Evolutionary conservation across 2,329 filamentous ascomycete species (phyloP).

Genomic region (Aspergillus ochraceoroseus): DNA sequence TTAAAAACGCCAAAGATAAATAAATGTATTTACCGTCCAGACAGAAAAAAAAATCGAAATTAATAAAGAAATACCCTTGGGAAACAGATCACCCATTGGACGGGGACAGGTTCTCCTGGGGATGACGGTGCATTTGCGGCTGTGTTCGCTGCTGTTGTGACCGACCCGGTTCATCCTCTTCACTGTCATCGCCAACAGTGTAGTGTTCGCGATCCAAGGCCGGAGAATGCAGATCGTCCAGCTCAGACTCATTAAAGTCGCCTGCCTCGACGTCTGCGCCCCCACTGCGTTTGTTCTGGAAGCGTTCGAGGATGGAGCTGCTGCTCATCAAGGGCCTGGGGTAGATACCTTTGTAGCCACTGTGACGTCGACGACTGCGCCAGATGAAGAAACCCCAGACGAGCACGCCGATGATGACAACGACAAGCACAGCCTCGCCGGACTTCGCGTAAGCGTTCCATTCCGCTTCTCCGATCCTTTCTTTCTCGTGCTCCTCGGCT

Average conservation of each 20-base stretch:
- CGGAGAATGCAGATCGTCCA: conserved; percentile 51
- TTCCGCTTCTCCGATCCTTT: conserved; percentile 75
- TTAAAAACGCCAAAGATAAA: too few relatives aligned
- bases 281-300: conserved; percentile 41
- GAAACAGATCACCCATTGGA: conserved; percentile 8
- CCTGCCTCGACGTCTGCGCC: conserved; percentile 55
- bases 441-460: conserved; percentile 87
- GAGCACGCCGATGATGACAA: conserved; percentile 68
- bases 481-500: conserved; percentile 62
- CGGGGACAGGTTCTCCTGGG: conserved; percentile 11
- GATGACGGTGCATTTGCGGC: conserved; percentile 8
- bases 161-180: conserved; percentile 28
- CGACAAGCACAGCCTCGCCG: conserved; percentile 75
- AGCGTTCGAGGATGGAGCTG: conserved; percentile 46
- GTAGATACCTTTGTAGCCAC: conserved; percentile 41
- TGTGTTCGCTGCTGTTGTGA: conserved; percentile 3
- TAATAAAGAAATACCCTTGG: conserved; percentile 5
- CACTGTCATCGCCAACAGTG: conserved; percentile 47
- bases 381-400: conserved; percentile 70
- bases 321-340: conserved; percentile 41
- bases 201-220: conserved; percentile 40
- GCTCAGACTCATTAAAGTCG: conserved; percentile 58
- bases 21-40: too few relatives aligned
- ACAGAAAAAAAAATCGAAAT: conserved; percentile 7
- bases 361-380: conserved; percentile 51